Evolutionary conservation across 1,284 basidiomycete species (phyloP), one percentile per base, ranked within the genome.

Genomic region (Kwoniella shivajii): DNA sequence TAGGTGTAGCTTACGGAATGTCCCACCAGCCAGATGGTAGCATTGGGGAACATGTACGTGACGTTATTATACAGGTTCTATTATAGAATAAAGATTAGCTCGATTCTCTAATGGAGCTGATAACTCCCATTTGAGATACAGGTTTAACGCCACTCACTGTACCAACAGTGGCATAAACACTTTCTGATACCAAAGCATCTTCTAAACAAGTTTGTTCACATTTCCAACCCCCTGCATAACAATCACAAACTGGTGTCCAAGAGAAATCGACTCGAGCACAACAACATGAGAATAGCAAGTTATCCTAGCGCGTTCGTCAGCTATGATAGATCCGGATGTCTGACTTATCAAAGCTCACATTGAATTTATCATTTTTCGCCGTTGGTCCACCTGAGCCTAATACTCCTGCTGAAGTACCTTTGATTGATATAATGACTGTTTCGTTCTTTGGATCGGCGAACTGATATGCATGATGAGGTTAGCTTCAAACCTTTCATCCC

Each of bases 201-300:
- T 92, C 90, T 45, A 98, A 69, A 73, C 95, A 99, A 26, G 84
- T 81, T 71, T 88, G 83, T 64, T 91, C 85, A 76, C 95, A 99
- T 67, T 88, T 87, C 82, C 86, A 88, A 2, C 86, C 85, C 24
- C 89, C 86, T 2, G 86, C 82, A 76, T 89, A 90, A 76, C 95
- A 99, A 57, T 87, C 90, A 76, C 96, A 99, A 5, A 98, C 95
- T 0, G 92, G 85, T 39, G 88, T 86, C 95, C 95, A 99, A 5
- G 90, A 87, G 86, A 92, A 96, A 72, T 91, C 91, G 24, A 99
- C 85, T 18, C 86, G 82, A 0, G 96, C 96, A 76, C 95, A 99
- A 79, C 95, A 99, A 78, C 95, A 99, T 52, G 92, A 97, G 78
- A 98, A 99, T 53, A 98, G 80, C n/a, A 99, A 75, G 67, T 98